These are phyloP conservation scores for Oryza meyeriana DNA, from an alignment of 176 grass and related monocot species.

Conservation along the genomic window DNA sequence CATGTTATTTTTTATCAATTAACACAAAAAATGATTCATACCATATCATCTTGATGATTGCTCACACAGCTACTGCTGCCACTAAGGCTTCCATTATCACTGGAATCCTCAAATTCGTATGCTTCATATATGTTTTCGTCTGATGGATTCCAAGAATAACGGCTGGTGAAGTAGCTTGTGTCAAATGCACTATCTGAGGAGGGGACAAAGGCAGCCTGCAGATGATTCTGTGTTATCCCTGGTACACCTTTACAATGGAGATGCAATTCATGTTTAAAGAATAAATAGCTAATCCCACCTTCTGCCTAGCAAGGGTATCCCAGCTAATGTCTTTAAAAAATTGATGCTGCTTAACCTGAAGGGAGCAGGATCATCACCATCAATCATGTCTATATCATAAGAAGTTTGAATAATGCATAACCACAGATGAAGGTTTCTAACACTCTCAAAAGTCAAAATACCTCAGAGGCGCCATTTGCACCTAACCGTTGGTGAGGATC, in stretches of 20 bases:
- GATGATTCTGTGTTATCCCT: conserved; percentile 38
- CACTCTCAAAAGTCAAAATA: conserved; percentile 40
- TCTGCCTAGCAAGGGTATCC: conserved; percentile 94
- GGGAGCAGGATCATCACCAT: conserved; percentile 31
- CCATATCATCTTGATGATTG: conserved; percentile 91
- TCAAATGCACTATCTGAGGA: conserved; percentile 89
- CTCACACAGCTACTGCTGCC: conserved; percentile 94
- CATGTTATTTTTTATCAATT: conserved; percentile 13
- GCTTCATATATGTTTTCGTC: conserved; percentile 93
- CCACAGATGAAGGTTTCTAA: conserved; percentile 26
- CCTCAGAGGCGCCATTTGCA: conserved; percentile 90
- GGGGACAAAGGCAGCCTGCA: conserved; percentile 97
- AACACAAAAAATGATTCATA: conserved; percentile 34
- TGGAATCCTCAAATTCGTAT: conserved; percentile 85
- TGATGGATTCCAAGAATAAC: conserved; percentile 97
- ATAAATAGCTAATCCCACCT: conserved; percentile 59
- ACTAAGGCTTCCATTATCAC: conserved; percentile 94
- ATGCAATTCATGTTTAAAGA: conserved; percentile 7
- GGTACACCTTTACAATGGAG: conserved; percentile 13
- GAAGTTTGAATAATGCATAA: conserved; percentile 27
- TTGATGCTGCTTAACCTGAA: conserved; percentile 88
- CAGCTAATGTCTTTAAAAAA: conserved; percentile 99
- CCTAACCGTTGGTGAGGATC: conserved; percentile 97
- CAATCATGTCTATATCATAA: conserved; percentile 30
- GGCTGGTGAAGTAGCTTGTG: conserved; percentile 98